Percentiles rank a stretch among this genome's conserved stretches.
These are phyloP conservation scores for Leccinum incarnatum DNA, from an alignment of 768 basidiomycete species.

Conservation along the genomic window DNA sequence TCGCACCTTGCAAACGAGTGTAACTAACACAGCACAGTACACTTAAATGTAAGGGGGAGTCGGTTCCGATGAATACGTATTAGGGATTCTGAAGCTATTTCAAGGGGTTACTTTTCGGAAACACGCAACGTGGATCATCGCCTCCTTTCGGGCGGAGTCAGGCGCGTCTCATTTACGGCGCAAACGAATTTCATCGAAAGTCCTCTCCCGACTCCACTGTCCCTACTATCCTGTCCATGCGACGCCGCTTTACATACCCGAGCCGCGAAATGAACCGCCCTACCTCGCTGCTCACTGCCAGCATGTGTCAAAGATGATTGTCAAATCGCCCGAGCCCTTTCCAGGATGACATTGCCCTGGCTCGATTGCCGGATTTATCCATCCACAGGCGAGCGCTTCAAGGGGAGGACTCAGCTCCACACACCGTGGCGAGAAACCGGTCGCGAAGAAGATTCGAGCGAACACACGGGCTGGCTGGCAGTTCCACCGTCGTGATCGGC, in stretches of 20 bases:
- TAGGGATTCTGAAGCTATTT: neutral
- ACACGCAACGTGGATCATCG: neutral
- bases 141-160: neutral
- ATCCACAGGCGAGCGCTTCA: neutral
- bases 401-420: neutral
- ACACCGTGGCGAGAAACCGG: neutral
- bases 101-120: neutral
- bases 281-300: neutral
- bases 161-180: neutral
- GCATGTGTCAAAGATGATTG: neutral
- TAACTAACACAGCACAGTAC: neutral
- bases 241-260: neutral
- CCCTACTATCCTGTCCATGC: neutral
- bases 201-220: neutral
- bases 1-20: neutral
- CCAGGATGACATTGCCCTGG: neutral
- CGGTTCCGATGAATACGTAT: no score
- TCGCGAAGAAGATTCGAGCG: neutral
- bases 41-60: neutral
- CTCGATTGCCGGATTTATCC: neutral
- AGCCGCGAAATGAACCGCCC: constrained; percentile 3
- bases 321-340: neutral
- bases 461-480: neutral
- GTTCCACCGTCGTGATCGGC: neutral
- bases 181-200: neutral